phyloP scores from a whole-genome alignment of 2,329 filamentous ascomycete genomes.

The Aspergillus glaucus region DNA sequence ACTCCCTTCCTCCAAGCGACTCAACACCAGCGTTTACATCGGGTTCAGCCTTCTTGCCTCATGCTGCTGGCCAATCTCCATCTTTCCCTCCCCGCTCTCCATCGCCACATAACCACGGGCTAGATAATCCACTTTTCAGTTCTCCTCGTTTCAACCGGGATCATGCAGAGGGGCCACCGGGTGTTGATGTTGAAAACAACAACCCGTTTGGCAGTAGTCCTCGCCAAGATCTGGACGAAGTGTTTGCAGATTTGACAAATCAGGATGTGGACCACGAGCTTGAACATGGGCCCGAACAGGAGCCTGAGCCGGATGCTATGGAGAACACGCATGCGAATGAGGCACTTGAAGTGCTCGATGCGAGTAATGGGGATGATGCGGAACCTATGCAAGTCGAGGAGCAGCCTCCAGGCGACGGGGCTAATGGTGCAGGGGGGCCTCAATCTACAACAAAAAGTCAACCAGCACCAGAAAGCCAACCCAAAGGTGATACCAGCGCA shows the following conservation, averaged over 20 bases:
- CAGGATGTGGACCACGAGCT: slow-evolving; percentile 34
- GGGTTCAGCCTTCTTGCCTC: slow-evolving; percentile 31
- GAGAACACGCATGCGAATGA: slow-evolving; percentile 44
- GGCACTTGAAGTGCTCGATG: slow-evolving; percentile 39
- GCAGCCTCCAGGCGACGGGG: slow-evolving; percentile 13
- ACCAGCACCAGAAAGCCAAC: slow-evolving; percentile 10
- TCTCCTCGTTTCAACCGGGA: slow-evolving; percentile 33
- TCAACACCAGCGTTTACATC: slow-evolving; percentile 32
- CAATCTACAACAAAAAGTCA: background rate
- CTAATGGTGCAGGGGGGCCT: slow-evolving; percentile 10
- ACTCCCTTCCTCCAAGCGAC: slow-evolving; percentile 31
- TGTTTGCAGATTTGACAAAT: slow-evolving; percentile 43
- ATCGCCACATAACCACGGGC: slow-evolving; percentile 26
- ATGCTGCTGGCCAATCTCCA: slow-evolving; percentile 29
- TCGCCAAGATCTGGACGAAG: slow-evolving; percentile 36
- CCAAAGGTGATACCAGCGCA: slow-evolving; percentile 7
- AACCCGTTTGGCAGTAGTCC: slow-evolving; percentile 35
- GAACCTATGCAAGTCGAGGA: slow-evolving; percentile 22
- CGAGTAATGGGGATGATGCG: slow-evolving; percentile 30
- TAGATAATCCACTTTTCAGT: slow-evolving; percentile 39
- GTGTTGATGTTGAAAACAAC: slow-evolving; percentile 24
- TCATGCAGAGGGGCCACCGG: slow-evolving; percentile 24
- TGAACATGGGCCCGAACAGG: slow-evolving; percentile 23
- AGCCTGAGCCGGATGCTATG: slow-evolving; percentile 25
- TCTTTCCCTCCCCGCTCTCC: slow-evolving; percentile 37